Conservation (phyloP, 1,284 basidiomycete species). For the Fomitiporia mediterranea region DNA sequence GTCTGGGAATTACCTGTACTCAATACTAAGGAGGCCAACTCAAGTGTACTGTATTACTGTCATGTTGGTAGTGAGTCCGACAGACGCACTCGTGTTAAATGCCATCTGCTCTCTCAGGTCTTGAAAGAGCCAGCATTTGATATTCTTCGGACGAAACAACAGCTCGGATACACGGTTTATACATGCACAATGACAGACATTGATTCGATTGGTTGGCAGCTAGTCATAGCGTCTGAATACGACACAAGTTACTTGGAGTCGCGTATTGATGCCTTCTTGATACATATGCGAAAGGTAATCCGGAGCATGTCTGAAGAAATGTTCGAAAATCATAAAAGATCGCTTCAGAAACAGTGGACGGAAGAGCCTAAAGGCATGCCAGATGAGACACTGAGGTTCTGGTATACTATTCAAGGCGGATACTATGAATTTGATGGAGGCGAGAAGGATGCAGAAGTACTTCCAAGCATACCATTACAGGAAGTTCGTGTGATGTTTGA, state of each 20-base stretch:
- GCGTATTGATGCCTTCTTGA: too few relatives aligned
- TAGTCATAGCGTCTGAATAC: constrained; percentile 90
- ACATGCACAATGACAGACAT: constrained; percentile 55
- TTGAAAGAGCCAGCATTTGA: constrained; percentile 91
- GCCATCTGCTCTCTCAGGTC: constrained; percentile 69
- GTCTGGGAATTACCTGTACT: constrained; percentile 66
- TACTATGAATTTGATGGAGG: constrained; percentile 80
- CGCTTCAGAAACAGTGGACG: constrained; percentile 59
- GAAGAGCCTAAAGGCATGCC: constrained; percentile 70
- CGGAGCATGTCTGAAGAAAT: constrained; percentile 55
- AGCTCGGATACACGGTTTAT: constrained; percentile 88
- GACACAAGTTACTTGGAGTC: constrained; percentile 79
- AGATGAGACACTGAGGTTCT: constrained; percentile 61
- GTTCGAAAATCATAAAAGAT: constrained; percentile 54
- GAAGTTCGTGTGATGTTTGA: constrained; percentile 79
- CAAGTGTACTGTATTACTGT: constrained; percentile 79
- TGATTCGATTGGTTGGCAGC: constrained; percentile 74
- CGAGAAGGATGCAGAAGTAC: constrained; percentile 59
- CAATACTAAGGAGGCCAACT: constrained; percentile 87
- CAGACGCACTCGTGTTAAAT: constrained; percentile 50
- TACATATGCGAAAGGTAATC: constrained; percentile 58
- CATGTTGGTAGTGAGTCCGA: too few relatives aligned
- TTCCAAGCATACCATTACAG: constrained; percentile 64
- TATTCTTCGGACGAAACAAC: constrained; percentile 89
- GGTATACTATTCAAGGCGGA: constrained; percentile 67